phyloP scores from a whole-genome alignment of 2,329 filamentous ascomycete species.

The Fusarium annulatum region DNA sequence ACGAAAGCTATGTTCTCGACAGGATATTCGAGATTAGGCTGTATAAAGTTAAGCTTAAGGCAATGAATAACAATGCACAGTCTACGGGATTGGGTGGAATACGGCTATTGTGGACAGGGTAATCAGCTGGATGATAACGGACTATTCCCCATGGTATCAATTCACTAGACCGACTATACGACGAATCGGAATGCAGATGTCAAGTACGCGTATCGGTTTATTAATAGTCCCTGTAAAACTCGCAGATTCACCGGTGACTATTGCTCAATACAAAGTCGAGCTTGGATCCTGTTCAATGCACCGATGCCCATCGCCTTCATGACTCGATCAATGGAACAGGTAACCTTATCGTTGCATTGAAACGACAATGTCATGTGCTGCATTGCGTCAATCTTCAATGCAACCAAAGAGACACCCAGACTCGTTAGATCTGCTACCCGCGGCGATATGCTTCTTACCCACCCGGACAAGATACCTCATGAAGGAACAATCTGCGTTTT shows the following conservation, averaged over 20 bases:
- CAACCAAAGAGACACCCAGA: background rate
- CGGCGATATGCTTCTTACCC: background rate
- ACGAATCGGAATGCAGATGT: background rate
- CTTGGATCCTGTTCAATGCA: background rate
- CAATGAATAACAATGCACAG: background rate
- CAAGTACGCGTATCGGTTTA: background rate
- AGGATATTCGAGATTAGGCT: background rate
- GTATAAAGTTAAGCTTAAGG: background rate
- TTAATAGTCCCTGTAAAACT: background rate
- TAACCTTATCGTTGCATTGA: background rate
- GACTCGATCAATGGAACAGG: background rate
- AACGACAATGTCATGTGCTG: background rate
- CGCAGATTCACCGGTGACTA: rapidly evolving
- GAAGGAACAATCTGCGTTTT: background rate
- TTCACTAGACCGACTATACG: background rate
- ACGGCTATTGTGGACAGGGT: background rate
- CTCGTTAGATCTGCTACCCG: background rate
- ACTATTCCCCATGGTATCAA: background rate
- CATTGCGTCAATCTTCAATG: background rate
- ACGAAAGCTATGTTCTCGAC: too few species aligned
- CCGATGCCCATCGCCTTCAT: background rate
- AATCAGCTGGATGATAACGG: background rate
- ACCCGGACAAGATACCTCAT: background rate
- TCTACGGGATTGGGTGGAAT: background rate
- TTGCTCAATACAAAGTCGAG: background rate